A percentile compares a stretch with the other conserved stretches of the same genome.
These are phyloP conservation scores for Pseudohalonectria lignicola DNA, from an alignment of 2,329 filamentous ascomycete genomes.

Conservation along the genomic window DNA sequence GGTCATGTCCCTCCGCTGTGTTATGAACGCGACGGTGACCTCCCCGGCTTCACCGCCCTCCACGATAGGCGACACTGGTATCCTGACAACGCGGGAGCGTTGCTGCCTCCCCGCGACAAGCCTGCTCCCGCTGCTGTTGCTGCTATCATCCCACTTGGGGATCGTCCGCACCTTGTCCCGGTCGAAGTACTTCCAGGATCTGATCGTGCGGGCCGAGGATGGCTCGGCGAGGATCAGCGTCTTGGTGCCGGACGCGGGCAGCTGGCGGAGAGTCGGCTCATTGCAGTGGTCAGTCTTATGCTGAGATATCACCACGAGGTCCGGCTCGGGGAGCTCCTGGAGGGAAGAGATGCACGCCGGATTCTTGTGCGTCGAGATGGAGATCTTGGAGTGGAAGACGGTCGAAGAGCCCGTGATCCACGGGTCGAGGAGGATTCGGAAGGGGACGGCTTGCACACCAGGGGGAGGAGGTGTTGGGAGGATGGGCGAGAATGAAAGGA, in stretches of 20 bases:
- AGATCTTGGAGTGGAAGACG: slow-evolving; percentile 50
- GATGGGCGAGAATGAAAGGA: slow-evolving; percentile 39
- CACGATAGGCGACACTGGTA: slow-evolving; percentile 42
- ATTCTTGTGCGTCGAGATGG: slow-evolving; percentile 42
- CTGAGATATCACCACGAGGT: slow-evolving; percentile 35
- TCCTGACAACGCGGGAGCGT: slow-evolving; percentile 26
- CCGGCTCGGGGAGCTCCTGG: slow-evolving; percentile 26
- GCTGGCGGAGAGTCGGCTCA: slow-evolving; percentile 53
- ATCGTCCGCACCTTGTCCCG: slow-evolving; percentile 32
- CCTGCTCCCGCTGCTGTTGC: slow-evolving; percentile 14
- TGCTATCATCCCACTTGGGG: slow-evolving; percentile 32
- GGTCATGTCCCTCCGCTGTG: slow-evolving; percentile 47
- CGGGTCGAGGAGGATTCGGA: slow-evolving; percentile 61
- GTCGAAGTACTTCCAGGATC: slow-evolving; percentile 58
- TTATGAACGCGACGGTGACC: slow-evolving; percentile 58
- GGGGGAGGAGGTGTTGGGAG: slow-evolving; percentile 17
- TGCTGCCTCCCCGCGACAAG: neutral
- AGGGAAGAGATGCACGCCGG: slow-evolving; percentile 45
- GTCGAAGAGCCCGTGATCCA: slow-evolving; percentile 54
- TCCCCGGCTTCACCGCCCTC: slow-evolving; percentile 48
- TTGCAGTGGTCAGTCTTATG: slow-evolving; percentile 57
- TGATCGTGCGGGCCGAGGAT: slow-evolving; percentile 52
- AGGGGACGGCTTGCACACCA: slow-evolving; percentile 35
- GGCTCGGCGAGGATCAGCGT: slow-evolving; percentile 58
- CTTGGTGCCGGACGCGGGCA: slow-evolving; percentile 39